Percentiles rank a stretch among this genome's conserved stretches.
These are phyloP conservation scores for Serendipita sp. DNA, from an alignment of 768 basidiomycete genomes.

Conservation along the genomic window DNA sequence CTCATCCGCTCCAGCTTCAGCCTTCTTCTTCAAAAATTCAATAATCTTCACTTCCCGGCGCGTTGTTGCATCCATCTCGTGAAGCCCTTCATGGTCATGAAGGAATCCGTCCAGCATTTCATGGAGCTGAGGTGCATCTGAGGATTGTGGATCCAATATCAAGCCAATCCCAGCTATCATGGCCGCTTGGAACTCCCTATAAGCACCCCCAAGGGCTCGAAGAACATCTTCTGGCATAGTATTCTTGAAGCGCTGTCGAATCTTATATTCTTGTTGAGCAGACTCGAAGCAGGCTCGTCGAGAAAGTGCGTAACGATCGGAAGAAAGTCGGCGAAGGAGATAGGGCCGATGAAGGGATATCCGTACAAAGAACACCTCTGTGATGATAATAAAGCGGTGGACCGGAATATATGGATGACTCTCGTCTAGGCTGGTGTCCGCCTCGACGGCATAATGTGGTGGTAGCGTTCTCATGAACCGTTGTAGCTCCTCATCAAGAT, in stretches of 20 bases:
- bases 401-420: constrained; percentile 49
- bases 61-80: constrained; percentile 71
- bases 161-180: constrained; percentile 84
- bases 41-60: constrained; percentile 71
- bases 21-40: constrained; percentile 59
- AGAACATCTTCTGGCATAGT: constrained; percentile 44
- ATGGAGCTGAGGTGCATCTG: constrained; percentile 56
- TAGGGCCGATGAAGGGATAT: constrained; percentile 80
- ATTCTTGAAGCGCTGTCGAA: constrained; percentile 53
- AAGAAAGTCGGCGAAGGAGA: constrained; percentile 58
- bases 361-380: constrained; percentile 76
- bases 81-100: constrained; percentile 38
- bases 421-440: constrained; percentile 65
- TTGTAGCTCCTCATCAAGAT: constrained; percentile 69
- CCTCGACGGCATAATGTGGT: constrained; percentile 51
- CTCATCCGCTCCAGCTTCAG: constrained; percentile 30
- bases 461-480: constrained; percentile 63
- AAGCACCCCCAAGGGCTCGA: constrained; percentile 57
- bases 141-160: constrained; percentile 59
- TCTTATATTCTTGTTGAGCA: constrained; percentile 70
- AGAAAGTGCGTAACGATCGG: constrained; percentile 68
- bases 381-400: constrained; percentile 78
- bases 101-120: constrained; percentile 65
- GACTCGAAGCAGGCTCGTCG: constrained; percentile 81
- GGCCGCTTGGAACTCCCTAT: constrained; percentile 75